Evolutionary conservation across 1,284 basidiomycete genomes (phyloP).

Genomic region (Blastosporella zonata): DNA sequence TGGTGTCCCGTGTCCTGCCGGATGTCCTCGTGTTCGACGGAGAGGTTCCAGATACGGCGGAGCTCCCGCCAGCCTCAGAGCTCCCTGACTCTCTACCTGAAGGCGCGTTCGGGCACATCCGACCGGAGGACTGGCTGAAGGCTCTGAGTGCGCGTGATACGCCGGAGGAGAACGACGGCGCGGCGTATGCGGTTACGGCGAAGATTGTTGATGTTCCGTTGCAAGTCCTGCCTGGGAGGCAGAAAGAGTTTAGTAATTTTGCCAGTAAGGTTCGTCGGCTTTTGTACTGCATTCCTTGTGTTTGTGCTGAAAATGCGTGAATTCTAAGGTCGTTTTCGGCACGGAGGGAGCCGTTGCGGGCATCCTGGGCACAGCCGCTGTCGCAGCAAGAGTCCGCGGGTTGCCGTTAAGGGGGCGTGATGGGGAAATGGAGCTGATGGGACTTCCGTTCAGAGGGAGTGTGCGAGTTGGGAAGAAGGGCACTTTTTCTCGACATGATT

Average conservation of each 20-base stretch:
- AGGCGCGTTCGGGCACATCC: conserved; percentile 69
- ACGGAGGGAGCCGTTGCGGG: conserved; percentile 66
- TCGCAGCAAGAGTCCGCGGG: conserved; percentile 57
- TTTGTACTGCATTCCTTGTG: background rate
- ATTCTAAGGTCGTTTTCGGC: conserved; percentile 62
- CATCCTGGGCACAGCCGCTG: conserved; percentile 61
- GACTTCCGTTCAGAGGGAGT: conserved; percentile 64
- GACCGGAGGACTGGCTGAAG: conserved; percentile 64
- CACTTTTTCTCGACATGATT: background rate
- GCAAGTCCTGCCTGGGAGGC: conserved; percentile 69
- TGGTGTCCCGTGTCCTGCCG: conserved; percentile 62
- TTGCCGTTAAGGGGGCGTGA: conserved; percentile 45
- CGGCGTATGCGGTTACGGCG: conserved; percentile 56
- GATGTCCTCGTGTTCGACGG: conserved; percentile 77
- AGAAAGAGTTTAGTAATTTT: conserved; percentile 70
- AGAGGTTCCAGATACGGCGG: conserved; percentile 41
- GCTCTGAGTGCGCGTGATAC: conserved; percentile 46
- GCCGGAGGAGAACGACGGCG: conserved; percentile 45
- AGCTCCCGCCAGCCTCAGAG: conserved; percentile 39
- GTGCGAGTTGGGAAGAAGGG: conserved; percentile 61
- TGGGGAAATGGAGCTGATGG: conserved; percentile 54
- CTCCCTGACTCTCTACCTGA: conserved; percentile 63
- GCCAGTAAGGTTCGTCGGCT: conserved; percentile 57
- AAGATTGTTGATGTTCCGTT: conserved; percentile 68
- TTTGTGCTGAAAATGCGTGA: background rate